Base-by-base conservation (phyloP, 2,329 filamentous ascomycete genomes). In the Amesomyces nigricolor region DNA sequence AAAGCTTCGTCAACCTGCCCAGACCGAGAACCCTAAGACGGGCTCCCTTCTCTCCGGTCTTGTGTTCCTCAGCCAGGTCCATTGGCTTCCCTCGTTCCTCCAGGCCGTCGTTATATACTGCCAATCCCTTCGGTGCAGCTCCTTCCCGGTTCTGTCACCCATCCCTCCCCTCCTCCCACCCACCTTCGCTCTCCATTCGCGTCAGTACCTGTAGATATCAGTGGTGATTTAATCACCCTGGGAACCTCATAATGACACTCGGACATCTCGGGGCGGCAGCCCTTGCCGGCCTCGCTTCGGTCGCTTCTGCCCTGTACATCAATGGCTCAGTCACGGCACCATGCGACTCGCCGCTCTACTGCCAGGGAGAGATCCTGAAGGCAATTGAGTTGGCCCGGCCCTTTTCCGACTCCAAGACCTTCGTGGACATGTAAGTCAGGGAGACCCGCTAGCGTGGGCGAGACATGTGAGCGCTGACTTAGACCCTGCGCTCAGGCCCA, bases 361-460 rank as follows among this genome's bases (percentile, higher is more conserved):
- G 85, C 65, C 76, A 83, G 60, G 85, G 85, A 47, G 80, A 85
- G 0, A 75, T 87, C 11, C 74, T 88, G 2, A 74, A 77, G 57
- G 75, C 81, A 59, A 78, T 88, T 47, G 77, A 87, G 70, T 72
- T 87, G 9, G 84, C 84, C 2, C 73, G 72, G 22, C 83, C 83
- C 0, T 87, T 87, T 61, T 70, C 73, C 13, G 85, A 87, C 70
- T 87, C 83, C 57, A 88, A 87, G 74, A 86, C 83, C 1, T 87
- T 86, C 65, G 85, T 87, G 43, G 85, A 88, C 66, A 82, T 86
- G 80, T 82, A 71, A 71, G 74, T 70, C 22, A 16, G 37, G 19
- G 37, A 40, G 32, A 19, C 16, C 17, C 44, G 14, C 43, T 13
- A 11, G 40, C 47, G n/a, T 38, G 38, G 35, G 42, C 29, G 40